These are phyloP conservation scores for Boletus huronensis DNA, from an alignment of 768 basidiomycete genomes.

Conservation along the genomic window DNA sequence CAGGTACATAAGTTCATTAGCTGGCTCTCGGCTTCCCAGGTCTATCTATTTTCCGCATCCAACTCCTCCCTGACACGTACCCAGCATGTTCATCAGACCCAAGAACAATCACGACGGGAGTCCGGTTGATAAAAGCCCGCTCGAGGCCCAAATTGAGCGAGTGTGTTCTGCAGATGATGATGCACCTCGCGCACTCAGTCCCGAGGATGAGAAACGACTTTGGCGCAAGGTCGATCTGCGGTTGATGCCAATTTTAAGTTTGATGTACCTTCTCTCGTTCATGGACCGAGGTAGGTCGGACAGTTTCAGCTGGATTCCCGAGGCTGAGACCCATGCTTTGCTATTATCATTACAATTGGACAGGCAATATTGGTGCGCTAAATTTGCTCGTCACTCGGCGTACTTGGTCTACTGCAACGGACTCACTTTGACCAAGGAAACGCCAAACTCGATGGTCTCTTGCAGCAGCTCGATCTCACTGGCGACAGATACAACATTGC, in stretches of 20 bases:
- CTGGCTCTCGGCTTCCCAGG: background rate
- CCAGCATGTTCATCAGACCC: background rate
- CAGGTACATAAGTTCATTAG: background rate
- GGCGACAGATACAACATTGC: constrained; percentile 66
- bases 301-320: background rate
- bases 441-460: constrained; percentile 62
- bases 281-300: constrained; percentile 52
- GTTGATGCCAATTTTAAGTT: constrained; percentile 53
- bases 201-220: constrained; percentile 48
- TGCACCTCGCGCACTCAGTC: constrained; percentile 3
- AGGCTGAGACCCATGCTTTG: background rate
- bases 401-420: background rate
- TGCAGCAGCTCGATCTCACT: constrained; percentile 50
- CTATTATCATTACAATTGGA: background rate
- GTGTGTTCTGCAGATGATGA: background rate
- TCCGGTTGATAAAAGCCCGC: background rate
- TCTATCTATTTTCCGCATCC: background rate
- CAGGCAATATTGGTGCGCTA: constrained; percentile 56
- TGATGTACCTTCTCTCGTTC: constrained; percentile 63
- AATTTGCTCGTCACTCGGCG: background rate
- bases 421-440: constrained; percentile 40
- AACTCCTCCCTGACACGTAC: no score
- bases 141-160: background rate
- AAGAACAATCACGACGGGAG: background rate
- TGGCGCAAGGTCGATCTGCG: constrained; percentile 58